Evolutionary conservation across 768 basidiomycete species (phyloP).

Genomic region (Clavulina sp.): DNA sequence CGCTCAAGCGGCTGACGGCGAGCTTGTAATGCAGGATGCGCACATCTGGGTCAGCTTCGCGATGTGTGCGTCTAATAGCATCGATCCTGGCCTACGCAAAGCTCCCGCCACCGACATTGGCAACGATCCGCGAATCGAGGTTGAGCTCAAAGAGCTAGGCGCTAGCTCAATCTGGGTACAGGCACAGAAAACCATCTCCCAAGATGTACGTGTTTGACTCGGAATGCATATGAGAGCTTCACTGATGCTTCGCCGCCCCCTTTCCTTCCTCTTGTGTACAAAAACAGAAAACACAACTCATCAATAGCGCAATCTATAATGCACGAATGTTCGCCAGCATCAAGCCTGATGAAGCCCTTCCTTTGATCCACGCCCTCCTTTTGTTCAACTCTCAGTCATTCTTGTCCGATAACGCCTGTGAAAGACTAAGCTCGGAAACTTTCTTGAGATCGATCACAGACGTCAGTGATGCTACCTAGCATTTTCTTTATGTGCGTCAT

Average conservation of each 20-base stretch:
- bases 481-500: not conserved
- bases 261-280: not conserved
- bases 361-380: constrained; percentile 19
- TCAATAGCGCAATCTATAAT: constrained; percentile 11
- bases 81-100: not conserved
- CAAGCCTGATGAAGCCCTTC: constrained; percentile 10
- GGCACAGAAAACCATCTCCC: not conserved
- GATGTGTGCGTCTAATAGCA: constrained; percentile 15
- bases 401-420: constrained; percentile 19
- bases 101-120: not conserved
- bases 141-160: too few species aligned
- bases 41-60: constrained; percentile 22
- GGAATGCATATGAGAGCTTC: not conserved
- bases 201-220: not conserved
- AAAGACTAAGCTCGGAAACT: constrained; percentile 17
- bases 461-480: not conserved
- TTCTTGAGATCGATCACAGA: constrained; percentile 19
- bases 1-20: not conserved
- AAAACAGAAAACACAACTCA: constrained; percentile 20
- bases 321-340: not conserved
- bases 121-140: too few species aligned
- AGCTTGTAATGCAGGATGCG: constrained; percentile 10
- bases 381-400: constrained; percentile 13
- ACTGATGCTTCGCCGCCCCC: not conserved
- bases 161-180: too few species aligned